Evolutionary conservation across 768 basidiomycete genomes (phyloP).

Genomic region (Boletus speciosus): DNA sequence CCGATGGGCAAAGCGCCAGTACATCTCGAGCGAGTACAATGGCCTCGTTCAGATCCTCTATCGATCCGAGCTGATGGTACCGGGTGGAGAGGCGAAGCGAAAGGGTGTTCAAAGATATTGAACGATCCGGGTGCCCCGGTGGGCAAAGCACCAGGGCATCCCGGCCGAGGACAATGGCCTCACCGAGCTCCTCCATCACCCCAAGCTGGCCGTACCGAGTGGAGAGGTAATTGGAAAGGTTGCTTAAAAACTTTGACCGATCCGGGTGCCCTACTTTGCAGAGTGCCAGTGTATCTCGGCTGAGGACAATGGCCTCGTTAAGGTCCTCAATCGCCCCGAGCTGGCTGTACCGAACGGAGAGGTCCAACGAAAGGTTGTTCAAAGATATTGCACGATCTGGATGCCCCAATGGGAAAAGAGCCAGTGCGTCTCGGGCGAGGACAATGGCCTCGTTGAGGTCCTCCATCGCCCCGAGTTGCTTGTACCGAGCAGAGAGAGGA

Average conservation of each 20-base stretch:
- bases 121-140: background rate
- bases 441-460: background rate
- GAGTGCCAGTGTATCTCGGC: too few relatives aligned
- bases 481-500: background rate
- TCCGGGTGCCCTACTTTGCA: too few relatives aligned
- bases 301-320: too few relatives aligned
- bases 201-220: background rate
- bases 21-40: too few relatives aligned
- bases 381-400: too few relatives aligned
- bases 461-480: background rate
- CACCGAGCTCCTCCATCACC: background rate
- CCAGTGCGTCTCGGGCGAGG: background rate
- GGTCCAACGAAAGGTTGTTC: background rate
- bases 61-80: too few relatives aligned
- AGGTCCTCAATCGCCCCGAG: background rate
- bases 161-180: background rate
- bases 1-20: too few relatives aligned
- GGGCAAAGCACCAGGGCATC: background rate
- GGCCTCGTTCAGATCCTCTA: background rate
- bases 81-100: background rate
- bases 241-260: too few relatives aligned
- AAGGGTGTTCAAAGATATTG: background rate
- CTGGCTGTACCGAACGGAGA: background rate
- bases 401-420: too few relatives aligned
- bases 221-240: background rate